Conservation (phyloP, 108 stramenopile species). For the Chaetoceros muelleri region DNA sequence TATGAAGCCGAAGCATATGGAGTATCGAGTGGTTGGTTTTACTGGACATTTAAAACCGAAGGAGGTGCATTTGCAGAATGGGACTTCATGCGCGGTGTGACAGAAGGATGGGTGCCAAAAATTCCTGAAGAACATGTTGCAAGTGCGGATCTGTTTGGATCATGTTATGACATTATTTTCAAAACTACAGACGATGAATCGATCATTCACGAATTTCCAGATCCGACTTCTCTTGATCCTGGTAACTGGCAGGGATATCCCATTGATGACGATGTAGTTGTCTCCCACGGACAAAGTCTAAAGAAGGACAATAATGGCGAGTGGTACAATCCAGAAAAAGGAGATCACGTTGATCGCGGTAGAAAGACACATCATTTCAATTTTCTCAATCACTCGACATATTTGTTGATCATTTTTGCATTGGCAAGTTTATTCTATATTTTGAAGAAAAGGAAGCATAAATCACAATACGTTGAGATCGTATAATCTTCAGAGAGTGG, state of each 20-base stretch:
- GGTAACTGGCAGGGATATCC: slow-evolving; percentile 16
- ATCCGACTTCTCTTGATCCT: slow-evolving; percentile 2
- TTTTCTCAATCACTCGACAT: too few species aligned
- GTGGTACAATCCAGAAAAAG: neutral
- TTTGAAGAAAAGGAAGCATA: too few species aligned
- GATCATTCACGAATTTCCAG: slow-evolving; percentile 41
- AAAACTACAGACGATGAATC: slow-evolving; percentile 24
- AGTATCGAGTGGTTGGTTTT: slow-evolving; percentile 54
- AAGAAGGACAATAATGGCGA: neutral
- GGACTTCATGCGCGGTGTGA: slow-evolving; percentile 50
- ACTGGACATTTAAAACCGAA: slow-evolving; percentile 55
- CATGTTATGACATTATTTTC: slow-evolving; percentile 37
- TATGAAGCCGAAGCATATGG: slow-evolving; percentile 32
- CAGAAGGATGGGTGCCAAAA: slow-evolving; percentile 59
- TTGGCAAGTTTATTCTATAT: too few species aligned
- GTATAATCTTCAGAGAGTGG: too few species aligned
- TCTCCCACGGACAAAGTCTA: slow-evolving; percentile 3
- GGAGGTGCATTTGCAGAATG: slow-evolving; percentile 57
- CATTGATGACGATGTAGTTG: slow-evolving; percentile 52
- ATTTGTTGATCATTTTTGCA: too few species aligned
- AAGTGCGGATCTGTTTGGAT: slow-evolving; percentile 25
- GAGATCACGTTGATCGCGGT: too few species aligned
- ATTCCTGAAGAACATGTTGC: slow-evolving; percentile 8
- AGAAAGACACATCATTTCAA: too few species aligned
- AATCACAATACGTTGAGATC: too few species aligned